A percentile compares a stretch with the other conserved stretches of the same genome.
Evolutionary conservation across 768 basidiomycete genomes (phyloP).

Genomic region (Auriscalpium orientale): DNA sequence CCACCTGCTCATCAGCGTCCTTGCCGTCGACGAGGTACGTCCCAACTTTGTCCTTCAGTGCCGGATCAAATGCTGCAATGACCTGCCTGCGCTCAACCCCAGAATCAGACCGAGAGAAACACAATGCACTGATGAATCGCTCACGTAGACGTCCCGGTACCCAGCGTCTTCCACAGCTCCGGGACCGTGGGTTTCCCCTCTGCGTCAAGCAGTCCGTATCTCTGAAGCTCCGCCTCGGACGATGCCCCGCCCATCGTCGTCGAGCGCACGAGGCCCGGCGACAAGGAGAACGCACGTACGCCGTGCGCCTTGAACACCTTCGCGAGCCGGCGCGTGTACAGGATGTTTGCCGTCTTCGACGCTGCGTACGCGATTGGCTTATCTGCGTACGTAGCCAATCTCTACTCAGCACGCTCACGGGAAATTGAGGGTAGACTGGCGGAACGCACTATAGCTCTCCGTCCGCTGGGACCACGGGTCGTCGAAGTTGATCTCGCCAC

Average conservation of each 20-base stretch:
- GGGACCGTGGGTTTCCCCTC: neutral
- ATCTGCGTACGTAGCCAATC: neutral
- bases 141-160: neutral
- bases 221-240: neutral
- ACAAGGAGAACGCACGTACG: neutral
- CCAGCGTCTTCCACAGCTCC: neutral
- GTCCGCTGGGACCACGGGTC: neutral
- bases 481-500: neutral
- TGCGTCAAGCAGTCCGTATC: neutral
- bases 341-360: neutral
- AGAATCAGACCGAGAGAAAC: neutral
- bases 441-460: neutral
- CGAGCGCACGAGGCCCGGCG: neutral
- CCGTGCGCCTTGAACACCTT: neutral
- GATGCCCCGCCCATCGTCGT: neutral
- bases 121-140: neutral
- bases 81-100: neutral
- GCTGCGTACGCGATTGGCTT: neutral
- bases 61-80: neutral
- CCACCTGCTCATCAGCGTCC: neutral
- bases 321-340: neutral
- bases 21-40: neutral
- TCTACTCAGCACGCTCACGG: neutral
- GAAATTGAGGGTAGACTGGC: neutral
- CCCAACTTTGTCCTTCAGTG: neutral